Base-by-base conservation (phyloP, 441 rosid genomes). In the Iberis amara region DNA sequence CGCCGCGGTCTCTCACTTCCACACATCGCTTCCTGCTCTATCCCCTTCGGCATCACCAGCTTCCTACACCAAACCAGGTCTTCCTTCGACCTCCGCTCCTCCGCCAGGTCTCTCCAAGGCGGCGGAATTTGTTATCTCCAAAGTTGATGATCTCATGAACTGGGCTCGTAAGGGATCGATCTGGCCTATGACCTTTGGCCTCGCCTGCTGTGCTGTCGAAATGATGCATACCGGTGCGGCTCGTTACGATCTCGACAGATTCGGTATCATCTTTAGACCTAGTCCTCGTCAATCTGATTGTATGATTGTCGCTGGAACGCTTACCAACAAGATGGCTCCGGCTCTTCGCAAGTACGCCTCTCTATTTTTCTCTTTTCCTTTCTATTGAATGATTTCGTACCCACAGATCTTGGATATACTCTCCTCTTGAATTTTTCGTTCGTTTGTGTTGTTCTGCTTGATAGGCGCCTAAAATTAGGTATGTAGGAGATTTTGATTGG, bases 181-280 rank as follows among this genome's bases (percentile, higher is more conserved):
- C 66, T 91, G 98, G 98, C 96, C 98, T 55, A 91, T 91, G 96
- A 88, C 98, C 27, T 91, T 91, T 47, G 96, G 98, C 3, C 83
- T 91, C 10, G 98, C 98, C 21, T 88, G 96, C 75, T 91, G 98
- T 70, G 98, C 98, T 27, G 96, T 91, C 6, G 98, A 91, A 65
- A 91, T 91, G 96, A 91, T 91, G 98, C 98, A 91, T 72, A 68
- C 98, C 31, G 96, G 95, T 33, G 98, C 96, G 13, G 78, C 96
- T 64, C 85, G 98, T 4, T 91, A 88, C 65, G 98, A 91, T 82
- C 81, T 91, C 65, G 95, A 91, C 33, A 83, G 98, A n/a, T 91
- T 91, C 39, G 98, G 96, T 33, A 60, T 91, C 52, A 91, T 91
- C 49, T 91, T 91, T 61, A 72, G 98, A 63, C 98, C 98, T 9